These are phyloP conservation scores for Cercospora sojina DNA, from an alignment of 2,329 filamentous ascomycete species.

Conservation along the genomic window DNA sequence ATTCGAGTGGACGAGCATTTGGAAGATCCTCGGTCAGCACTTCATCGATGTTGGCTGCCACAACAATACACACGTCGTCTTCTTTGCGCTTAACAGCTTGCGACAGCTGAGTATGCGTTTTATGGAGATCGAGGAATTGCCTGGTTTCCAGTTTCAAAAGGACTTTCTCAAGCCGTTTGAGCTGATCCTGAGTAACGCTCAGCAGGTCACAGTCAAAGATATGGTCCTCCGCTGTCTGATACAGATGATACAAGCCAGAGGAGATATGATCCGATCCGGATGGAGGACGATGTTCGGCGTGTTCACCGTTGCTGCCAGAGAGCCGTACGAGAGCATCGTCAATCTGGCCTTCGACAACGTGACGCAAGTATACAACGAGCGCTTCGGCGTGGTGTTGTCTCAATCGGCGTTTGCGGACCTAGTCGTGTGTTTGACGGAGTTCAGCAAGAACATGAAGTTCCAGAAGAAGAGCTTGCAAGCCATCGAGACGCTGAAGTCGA, in stretches of 20 bases:
- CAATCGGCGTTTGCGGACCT: conserved; percentile 96
- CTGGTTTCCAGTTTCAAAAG: conserved; percentile 99
- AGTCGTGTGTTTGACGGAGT: conserved; percentile 93
- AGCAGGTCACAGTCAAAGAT: conserved; percentile 89
- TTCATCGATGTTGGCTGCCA: conserved; percentile 98
- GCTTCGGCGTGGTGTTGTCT: conserved; percentile 92
- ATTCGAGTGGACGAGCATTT: conserved; percentile 98
- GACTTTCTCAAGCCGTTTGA: conserved; percentile 98
- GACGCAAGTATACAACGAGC: conserved; percentile 88
- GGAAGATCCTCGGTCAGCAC: conserved; percentile 95
- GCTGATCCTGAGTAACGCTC: conserved; percentile 92
- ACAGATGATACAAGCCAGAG: conserved; percentile 97
- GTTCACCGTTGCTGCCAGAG: conserved; percentile 90
- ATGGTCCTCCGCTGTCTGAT: conserved; percentile 95
- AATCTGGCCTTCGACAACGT: conserved; percentile 97
- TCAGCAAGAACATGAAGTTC: conserved; percentile 97
- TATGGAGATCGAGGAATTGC: conserved; percentile 95
- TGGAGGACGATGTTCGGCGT: conserved; percentile 99
- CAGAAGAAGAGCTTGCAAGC: conserved; percentile 98
- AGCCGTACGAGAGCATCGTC: conserved; percentile 92
- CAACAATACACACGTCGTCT: conserved; percentile 93
- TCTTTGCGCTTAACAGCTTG: conserved; percentile 93
- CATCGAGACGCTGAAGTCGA: conserved; percentile 90
- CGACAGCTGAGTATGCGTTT: conserved; percentile 97
- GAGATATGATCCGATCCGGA: conserved; percentile 93